Evolutionary conservation across 148 eudicot genomes (phyloP).

Genomic region (Talinum fruticosum): DNA sequence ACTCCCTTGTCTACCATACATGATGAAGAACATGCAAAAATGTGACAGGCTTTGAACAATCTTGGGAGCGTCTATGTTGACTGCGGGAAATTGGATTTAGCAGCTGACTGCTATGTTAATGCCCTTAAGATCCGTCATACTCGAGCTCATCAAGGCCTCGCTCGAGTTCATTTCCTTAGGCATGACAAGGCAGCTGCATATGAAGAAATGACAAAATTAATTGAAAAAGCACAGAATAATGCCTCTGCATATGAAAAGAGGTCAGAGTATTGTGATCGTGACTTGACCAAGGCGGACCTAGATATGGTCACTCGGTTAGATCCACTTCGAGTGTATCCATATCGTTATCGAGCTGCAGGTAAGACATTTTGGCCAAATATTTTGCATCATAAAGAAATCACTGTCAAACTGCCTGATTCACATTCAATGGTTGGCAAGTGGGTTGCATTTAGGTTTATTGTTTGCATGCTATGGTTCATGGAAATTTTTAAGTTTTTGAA

Average conservation of each 20-base stretch:
- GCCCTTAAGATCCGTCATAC: slow-evolving; percentile 93
- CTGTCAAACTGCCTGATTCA: not conserved
- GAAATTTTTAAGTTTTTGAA: not conserved
- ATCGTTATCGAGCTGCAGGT: slow-evolving; percentile 99
- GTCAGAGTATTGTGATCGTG: slow-evolving; percentile 96
- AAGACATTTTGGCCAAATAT: slow-evolving; percentile 3
- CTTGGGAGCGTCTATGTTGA: slow-evolving; percentile 96
- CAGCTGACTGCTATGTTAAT: slow-evolving; percentile 89
- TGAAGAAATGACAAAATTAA: slow-evolving; percentile 88
- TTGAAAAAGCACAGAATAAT: slow-evolving; percentile 80
- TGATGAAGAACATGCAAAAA: slow-evolving; percentile 14
- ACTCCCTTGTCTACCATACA: no score
- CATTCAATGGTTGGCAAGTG: not conserved
- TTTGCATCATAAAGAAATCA: not conserved
- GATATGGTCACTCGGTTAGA: slow-evolving; percentile 83
- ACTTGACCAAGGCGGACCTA: slow-evolving; percentile 77
- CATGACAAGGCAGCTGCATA: slow-evolving; percentile 70
- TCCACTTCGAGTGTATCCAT: slow-evolving; percentile 93
- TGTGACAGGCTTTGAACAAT: slow-evolving; percentile 83
- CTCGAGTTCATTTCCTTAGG: slow-evolving; percentile 85
- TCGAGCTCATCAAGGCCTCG: slow-evolving; percentile 97
- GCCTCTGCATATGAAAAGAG: slow-evolving; percentile 99
- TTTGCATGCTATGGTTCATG: no score
- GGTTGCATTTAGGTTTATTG: not conserved
- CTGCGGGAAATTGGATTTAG: slow-evolving; percentile 69